Base-by-base conservation (phyloP, 108 stramenopile species). In the Cyclotella baltica region DNA sequence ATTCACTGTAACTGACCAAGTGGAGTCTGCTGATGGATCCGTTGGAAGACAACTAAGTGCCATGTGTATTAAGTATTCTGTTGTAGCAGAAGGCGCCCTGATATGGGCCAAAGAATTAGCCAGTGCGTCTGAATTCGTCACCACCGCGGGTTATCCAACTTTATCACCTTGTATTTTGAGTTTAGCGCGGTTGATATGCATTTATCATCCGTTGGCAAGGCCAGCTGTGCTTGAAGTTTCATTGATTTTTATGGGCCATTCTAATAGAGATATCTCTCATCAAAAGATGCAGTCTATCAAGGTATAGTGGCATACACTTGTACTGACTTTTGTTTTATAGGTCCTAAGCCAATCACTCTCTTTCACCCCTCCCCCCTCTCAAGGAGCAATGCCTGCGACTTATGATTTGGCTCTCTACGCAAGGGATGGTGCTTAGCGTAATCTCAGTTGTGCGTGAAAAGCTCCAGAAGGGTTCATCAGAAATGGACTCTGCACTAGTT, bases 271-370 rank as follows among this genome's bases (percentile, higher is more conserved):
- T 48, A 83, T 96, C 73, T 89, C 90, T 0, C 93, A 91, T 62
- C 87, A 90, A 70, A 96, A 87, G 65, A 86, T 93, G 87, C 90
- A 89, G 76, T 88, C 78, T 47, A 87, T 96, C 78, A 93, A 92
- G 51, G 67, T 69, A 67, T 30, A 20, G 15, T 30, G 2, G 40
- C 6, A 48, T 28, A n/a, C n/a, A n/a, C 23, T 22, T 28, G 65
- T 10, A 11, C 25, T 27, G 15, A 69, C 4, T 52, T 9, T 34
- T n/a, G 3, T 69, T 33, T 53, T 69, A 29, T 29, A 16, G 30
- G 16, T 13, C 23, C 23, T 40, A 8, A 47, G 8, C 23, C 30
- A 34, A 31, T 19, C 27, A 15, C 43, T 48, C 9, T 11, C 2
- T 0, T 27, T 19, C 23, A n/a, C 13, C 20, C 5, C 16, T 29